Conservation (phyloP, 1,139 yeast species). For the Geotrichum australiense region DNA sequence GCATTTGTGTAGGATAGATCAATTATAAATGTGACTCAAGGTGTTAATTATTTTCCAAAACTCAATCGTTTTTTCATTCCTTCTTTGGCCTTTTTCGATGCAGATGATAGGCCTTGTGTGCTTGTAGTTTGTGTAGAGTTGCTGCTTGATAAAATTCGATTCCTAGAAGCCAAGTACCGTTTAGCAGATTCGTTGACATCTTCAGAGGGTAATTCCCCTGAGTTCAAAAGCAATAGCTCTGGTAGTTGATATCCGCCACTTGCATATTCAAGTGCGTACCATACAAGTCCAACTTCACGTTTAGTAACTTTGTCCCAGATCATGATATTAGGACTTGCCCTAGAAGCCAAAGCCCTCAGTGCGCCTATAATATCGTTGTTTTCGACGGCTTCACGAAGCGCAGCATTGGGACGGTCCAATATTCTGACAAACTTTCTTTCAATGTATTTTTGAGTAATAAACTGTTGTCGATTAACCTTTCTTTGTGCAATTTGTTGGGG, state of each 20-base stretch:
- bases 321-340: constrained; percentile 36
- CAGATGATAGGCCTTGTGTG: no score
- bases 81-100: no score
- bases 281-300: constrained; percentile 26
- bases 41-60: no score
- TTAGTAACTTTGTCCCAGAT: constrained; percentile 22
- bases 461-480: constrained; percentile 31
- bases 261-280: constrained; percentile 25
- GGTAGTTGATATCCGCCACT: constrained; percentile 51
- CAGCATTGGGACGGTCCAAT: constrained; percentile 34
- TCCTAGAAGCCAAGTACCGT: neutral
- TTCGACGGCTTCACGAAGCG: constrained; percentile 33
- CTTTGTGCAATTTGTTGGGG: constrained; percentile 25
- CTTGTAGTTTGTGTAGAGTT: no score
- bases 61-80: no score
- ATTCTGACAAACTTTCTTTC: constrained; percentile 35
- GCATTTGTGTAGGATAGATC: no score
- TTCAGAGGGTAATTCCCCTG: constrained; percentile 33
- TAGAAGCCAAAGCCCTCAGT: constrained; percentile 36
- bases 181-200: neutral
- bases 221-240: constrained; percentile 65
- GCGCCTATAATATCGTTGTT: constrained; percentile 31
- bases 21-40: no score
- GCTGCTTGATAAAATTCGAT: no score
- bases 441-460: constrained; percentile 38